phyloP scores from a whole-genome alignment of 805 yeast genomes.

The Kuraishia cidri region DNA sequence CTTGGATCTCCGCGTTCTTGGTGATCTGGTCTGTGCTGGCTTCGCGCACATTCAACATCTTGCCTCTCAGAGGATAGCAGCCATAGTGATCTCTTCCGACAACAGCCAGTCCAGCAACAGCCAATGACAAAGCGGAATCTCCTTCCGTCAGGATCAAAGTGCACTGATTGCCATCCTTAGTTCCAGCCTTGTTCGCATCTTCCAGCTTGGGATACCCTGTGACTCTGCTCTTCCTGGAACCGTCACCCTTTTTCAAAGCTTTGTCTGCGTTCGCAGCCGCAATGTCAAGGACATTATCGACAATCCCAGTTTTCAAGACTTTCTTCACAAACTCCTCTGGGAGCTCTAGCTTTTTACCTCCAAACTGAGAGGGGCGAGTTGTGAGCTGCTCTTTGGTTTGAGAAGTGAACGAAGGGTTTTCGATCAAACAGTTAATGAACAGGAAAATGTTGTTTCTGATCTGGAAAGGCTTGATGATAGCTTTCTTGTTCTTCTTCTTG shows the following conservation, averaged over 20 bases:
- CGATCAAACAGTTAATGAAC: constrained; percentile 86
- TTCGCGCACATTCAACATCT: constrained; percentile 89
- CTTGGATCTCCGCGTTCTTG: constrained; percentile 91
- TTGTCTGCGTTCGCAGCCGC: constrained; percentile 86
- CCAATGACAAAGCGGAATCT: constrained; percentile 88
- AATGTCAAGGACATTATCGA: constrained; percentile 72
- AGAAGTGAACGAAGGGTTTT: constrained; percentile 95
- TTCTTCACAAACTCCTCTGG: constrained; percentile 70
- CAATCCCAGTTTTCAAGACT: constrained; percentile 57
- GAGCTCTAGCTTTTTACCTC: constrained; percentile 68
- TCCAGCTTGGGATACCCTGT: constrained; percentile 85
- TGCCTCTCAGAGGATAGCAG: constrained; percentile 93
- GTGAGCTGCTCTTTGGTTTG: constrained; percentile 96
- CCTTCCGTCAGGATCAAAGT: constrained; percentile 94
- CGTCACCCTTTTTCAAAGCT: constrained; percentile 83
- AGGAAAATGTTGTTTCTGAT: constrained; percentile 84
- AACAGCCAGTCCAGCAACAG: constrained; percentile 88
- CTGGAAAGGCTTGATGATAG: constrained; percentile 80
- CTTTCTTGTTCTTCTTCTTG: constrained; percentile 54
- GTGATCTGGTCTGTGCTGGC: constrained; percentile 93
- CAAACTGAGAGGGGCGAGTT: constrained; percentile 82
- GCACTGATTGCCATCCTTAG: constrained; percentile 84
- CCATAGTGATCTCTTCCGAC: constrained; percentile 96
- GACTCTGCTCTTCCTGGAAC: constrained; percentile 72
- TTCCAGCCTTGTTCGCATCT: constrained; percentile 96